These are phyloP conservation scores for Xylaria intraflava DNA, from an alignment of 495 filamentous ascomycete species.

Conservation along the genomic window DNA sequence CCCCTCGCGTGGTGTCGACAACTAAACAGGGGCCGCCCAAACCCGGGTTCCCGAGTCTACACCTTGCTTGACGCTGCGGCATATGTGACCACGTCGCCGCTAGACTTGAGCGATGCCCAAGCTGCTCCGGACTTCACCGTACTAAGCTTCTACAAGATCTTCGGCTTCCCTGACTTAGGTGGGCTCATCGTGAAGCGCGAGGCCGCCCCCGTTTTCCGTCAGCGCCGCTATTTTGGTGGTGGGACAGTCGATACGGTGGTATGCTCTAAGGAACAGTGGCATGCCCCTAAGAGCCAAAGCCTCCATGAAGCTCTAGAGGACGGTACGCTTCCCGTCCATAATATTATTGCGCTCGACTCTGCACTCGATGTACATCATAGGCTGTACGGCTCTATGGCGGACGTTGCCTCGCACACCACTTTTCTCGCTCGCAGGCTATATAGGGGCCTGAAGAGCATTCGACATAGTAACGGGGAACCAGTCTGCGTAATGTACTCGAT, in stretches of 20 bases:
- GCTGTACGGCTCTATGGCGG: slow-evolving; percentile 63
- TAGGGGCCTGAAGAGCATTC: slow-evolving; percentile 50
- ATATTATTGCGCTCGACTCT: slow-evolving; percentile 68
- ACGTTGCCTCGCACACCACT: slow-evolving; percentile 67
- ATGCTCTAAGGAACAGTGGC: slow-evolving; percentile 59
- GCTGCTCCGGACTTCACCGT: slow-evolving; percentile 79
- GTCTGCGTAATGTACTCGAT: slow-evolving; percentile 64
- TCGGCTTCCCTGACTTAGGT: slow-evolving; percentile 89
- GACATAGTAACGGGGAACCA: slow-evolving; percentile 58
- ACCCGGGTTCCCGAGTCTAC: slow-evolving; percentile 38
- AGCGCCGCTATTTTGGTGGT: slow-evolving; percentile 82
- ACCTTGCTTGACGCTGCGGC: slow-evolving; percentile 89
- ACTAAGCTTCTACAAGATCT: slow-evolving; percentile 93
- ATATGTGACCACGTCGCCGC: slow-evolving; percentile 65
- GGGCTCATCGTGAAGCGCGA: slow-evolving; percentile 76
- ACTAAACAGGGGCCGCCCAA: slow-evolving; percentile 35
- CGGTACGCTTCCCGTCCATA: slow-evolving; percentile 85
- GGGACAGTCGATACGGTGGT: slow-evolving; percentile 82
- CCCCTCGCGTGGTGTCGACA: slow-evolving; percentile 62
- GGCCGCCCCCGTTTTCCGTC: slow-evolving; percentile 53
- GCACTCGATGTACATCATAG: slow-evolving; percentile 63
- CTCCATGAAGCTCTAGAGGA: slow-evolving; percentile 82
- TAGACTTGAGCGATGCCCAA: slow-evolving; percentile 58
- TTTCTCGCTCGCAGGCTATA: slow-evolving; percentile 56
- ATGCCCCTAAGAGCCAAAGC: slow-evolving; percentile 62